A percentile compares a stretch with the other conserved stretches of the same genome.
These are phyloP conservation scores for Fusarium virguliforme DNA, from an alignment of 2,329 filamentous ascomycete genomes.

Conservation along the genomic window DNA sequence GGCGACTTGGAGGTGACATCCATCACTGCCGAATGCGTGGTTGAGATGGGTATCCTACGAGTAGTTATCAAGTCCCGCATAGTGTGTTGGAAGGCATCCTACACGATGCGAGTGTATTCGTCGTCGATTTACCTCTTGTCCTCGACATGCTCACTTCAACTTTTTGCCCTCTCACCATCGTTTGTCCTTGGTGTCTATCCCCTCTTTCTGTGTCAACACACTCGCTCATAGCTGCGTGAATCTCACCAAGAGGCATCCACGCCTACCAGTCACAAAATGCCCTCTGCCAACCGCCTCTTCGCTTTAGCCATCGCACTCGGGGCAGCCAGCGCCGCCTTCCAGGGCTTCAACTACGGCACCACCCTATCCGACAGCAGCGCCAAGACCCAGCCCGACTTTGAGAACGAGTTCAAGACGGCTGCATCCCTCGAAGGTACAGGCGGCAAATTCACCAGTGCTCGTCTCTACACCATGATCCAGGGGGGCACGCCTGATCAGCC, in stretches of 20 bases:
- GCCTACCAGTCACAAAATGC: conserved; percentile 50
- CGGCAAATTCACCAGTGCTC: conserved; percentile 76
- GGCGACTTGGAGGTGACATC: background rate
- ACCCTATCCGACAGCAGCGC: conserved; percentile 72
- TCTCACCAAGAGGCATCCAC: background rate
- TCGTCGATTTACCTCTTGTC: conserved; percentile 20
- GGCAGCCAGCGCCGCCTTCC: conserved; percentile 59
- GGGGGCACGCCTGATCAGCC: conserved; percentile 74
- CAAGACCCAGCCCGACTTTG: conserved; percentile 77
- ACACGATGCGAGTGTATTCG: conserved; percentile 22
- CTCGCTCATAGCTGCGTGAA: conserved; percentile 34
- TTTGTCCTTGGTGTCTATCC: conserved; percentile 10
- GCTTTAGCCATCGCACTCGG: conserved; percentile 56
- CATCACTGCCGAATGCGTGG: conserved; percentile 9
- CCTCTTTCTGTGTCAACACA: conserved; percentile 26
- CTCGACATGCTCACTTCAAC: conserved; percentile 7
- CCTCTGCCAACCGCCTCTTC: conserved; percentile 54
- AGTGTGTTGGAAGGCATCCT: conserved; percentile 26
- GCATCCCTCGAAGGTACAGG: conserved; percentile 74
- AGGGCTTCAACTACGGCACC: conserved; percentile 83
- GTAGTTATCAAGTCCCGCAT: conserved; percentile 9
- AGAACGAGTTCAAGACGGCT: conserved; percentile 78
- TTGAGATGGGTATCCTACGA: background rate
- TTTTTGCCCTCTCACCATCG: background rate
- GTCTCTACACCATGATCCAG: conserved; percentile 85